A percentile compares a stretch with the other conserved stretches of the same genome.
Evolutionary conservation across 768 basidiomycete genomes (phyloP).

Genomic region (Symmetrospora coprosmae): DNA sequence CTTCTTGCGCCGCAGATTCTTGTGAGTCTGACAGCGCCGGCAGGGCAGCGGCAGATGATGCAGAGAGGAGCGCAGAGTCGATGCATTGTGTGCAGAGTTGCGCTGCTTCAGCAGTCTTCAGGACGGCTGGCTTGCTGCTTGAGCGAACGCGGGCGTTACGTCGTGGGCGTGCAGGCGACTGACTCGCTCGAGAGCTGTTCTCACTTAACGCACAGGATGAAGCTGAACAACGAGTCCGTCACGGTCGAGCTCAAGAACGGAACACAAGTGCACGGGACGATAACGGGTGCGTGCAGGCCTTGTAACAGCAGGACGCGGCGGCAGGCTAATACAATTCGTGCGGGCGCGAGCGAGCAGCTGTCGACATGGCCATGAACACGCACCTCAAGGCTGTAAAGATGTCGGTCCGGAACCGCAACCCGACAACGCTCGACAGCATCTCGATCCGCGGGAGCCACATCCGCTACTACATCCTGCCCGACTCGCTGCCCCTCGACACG

Average conservation of each 20-base stretch:
- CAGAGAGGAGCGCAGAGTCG: too few relatives aligned
- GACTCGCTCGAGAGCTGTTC: too few relatives aligned
- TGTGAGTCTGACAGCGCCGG: not conserved
- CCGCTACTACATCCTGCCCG: constrained; percentile 92
- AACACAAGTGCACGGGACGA: constrained; percentile 83
- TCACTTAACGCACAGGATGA: too few relatives aligned
- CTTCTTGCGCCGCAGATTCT: constrained; percentile 12
- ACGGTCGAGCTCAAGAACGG: constrained; percentile 98
- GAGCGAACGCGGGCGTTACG: too few relatives aligned
- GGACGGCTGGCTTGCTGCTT: too few relatives aligned
- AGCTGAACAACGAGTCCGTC: constrained; percentile 97
- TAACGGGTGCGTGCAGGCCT: constrained; percentile 56
- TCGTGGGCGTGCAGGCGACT: too few relatives aligned
- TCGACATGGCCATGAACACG: constrained; percentile 99
- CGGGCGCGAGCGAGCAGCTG: constrained; percentile 49
- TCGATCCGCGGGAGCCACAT: constrained; percentile 95
- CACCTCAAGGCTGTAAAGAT: constrained; percentile 96
- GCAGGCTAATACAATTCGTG: constrained; percentile 91
- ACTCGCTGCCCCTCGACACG: constrained; percentile 89
- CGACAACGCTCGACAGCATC: constrained; percentile 68
- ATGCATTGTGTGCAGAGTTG: too few relatives aligned
- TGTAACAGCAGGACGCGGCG: constrained; percentile 47
- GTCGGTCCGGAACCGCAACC: constrained; percentile 79
- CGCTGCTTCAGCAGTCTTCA: too few relatives aligned
- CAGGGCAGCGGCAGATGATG: too few relatives aligned